These are phyloP conservation scores for Penicillium sp. DNA, from an alignment of 2,329 filamentous ascomycete genomes.

Conservation along the genomic window DNA sequence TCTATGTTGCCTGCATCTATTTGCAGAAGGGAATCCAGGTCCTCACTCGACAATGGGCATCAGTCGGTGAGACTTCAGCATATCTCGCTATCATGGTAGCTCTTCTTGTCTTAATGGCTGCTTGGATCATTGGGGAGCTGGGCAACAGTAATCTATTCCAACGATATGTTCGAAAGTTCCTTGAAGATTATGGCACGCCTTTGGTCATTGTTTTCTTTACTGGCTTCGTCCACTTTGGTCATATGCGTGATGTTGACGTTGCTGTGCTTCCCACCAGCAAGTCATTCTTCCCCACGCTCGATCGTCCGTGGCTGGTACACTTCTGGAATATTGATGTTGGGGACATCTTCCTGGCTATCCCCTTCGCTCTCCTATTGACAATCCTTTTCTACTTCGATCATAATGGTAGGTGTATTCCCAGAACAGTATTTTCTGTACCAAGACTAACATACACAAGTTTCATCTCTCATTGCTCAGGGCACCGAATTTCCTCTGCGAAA, in stretches of 20 bases:
- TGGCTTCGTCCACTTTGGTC: conserved; percentile 82
- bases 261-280: conserved; percentile 72
- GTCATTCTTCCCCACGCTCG: conserved; percentile 75
- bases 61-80: conserved; percentile 58
- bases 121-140: conserved; percentile 71
- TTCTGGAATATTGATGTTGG: conserved; percentile 76
- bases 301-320: conserved; percentile 73
- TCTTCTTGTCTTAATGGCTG: conserved; percentile 74
- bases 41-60: conserved; percentile 69
- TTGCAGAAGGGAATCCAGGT: conserved; percentile 89
- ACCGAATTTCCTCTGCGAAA: conserved; percentile 80
- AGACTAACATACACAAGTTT: conserved; percentile 55
- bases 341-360: conserved; percentile 81
- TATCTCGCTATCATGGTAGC: conserved; percentile 78
- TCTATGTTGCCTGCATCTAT: conserved; percentile 91
- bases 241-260: conserved; percentile 71
- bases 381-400: conserved; percentile 90
- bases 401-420: conserved; percentile 60
- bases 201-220: conserved; percentile 84
- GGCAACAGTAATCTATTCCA: conserved; percentile 72
- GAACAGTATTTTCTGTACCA: no score
- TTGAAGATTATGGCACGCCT: conserved; percentile 87
- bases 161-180: conserved; percentile 73
- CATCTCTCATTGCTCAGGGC: conserved; percentile 78
- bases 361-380: conserved; percentile 79